Evolutionary conservation across 148 eudicot genomes (phyloP), one percentile per base, ranked within the genome.

Genomic region (Hydrangea macrophylla): DNA sequence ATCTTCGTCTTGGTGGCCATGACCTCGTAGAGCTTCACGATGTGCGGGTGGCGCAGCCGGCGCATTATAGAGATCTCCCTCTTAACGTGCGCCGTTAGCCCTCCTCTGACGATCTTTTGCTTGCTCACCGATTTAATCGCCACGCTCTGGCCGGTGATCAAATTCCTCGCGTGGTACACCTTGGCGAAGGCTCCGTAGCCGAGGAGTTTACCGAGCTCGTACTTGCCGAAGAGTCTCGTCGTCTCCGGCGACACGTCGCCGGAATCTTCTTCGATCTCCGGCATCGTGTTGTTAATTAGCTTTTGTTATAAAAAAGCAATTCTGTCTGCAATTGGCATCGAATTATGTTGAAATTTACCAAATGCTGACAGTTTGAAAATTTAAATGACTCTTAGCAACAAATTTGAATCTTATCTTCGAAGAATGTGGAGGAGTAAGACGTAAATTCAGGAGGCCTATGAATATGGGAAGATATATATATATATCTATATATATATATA

Each of bases 171-270:
- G 23, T 71, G 69, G 55, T 62, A 71, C 20, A 71, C 75, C 42
- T 71, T 71, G 0, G 69, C 75, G 25, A 71, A 71, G 27, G 75
- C 75, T 6, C 75, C 75, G 31, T 59, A 62, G 0, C 75, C 75
- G 12, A 71, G 55, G 9, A 71, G 27, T 62, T 33, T 63, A 2
- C 75, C 75, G 11, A 71, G 39, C 69, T 71, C 75, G 23, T 71
- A 71, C 18, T 71, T 63, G 2, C 69, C 69, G 42, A 71, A 64
- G 15, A 71, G 51, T 2, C 28, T 56, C 28, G 26, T 23, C 20
- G 5, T 18, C 44, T 11, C 42, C 42, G 64, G 64, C 30, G 12
- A 60, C 24, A 9, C 45, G 11, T 23, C 1, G 28, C 64, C 48
- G 45, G 48, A 22, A 0, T 36, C 64, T 35, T 37, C 48, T 22